Evolutionary conservation across 2,329 filamentous ascomycete genomes (phyloP), one percentile per base, ranked within the genome.

Genomic region (Scopulariopsis brevicaulis): DNA sequence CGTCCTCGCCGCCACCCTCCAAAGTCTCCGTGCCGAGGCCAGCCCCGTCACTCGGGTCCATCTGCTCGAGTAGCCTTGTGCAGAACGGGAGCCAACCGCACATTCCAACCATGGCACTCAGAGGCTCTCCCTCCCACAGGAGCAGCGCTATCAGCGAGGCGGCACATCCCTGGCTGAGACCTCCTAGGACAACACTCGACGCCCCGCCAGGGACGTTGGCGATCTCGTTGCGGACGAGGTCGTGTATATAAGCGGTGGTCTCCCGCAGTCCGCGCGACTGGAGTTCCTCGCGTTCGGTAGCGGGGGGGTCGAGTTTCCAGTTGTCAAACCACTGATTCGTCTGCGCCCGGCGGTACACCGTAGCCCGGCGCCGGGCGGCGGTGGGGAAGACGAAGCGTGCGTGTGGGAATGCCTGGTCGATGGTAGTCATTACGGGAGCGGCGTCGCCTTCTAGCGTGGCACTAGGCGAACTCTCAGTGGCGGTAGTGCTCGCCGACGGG

Each of bases 141-240:
- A 82, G 59, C 58, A 73, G 61, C 11, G 73, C 67, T 20, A 71
- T 63, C 59, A 82, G 59, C 0, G 70, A 66, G 50, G 74, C 74
- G 2, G 79, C 79, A 61, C 77, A 79, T 0, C 80, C 80, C 61
- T 82, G 79, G 54, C 80, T 82, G 20, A 82, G 64, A 0, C 79
- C 79, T 46, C 76, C 74, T 0, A 83, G 60, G 1, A 79, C 64
- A 0, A 82, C 65, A 50, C 71, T 74, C 14, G 62, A 56, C 0
- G 68, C 61, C 3, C 75, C 73, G 0, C 67, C 68, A 0, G 54
- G 54, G 0, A 80, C 58, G 0, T 64, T n/a, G 1, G 56, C 63
- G 1, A 72, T 67, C 59, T 79, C 77, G 0, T 59, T 50, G 3
- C 59, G 56, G 1, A 80, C 11, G 1, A 79, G 60, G 0, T 35